Evolutionary conservation across 176 grass and related monocot genomes (phyloP), one percentile per base, ranked within the genome.

Genomic region (Dendrocalamus sinicus): DNA sequence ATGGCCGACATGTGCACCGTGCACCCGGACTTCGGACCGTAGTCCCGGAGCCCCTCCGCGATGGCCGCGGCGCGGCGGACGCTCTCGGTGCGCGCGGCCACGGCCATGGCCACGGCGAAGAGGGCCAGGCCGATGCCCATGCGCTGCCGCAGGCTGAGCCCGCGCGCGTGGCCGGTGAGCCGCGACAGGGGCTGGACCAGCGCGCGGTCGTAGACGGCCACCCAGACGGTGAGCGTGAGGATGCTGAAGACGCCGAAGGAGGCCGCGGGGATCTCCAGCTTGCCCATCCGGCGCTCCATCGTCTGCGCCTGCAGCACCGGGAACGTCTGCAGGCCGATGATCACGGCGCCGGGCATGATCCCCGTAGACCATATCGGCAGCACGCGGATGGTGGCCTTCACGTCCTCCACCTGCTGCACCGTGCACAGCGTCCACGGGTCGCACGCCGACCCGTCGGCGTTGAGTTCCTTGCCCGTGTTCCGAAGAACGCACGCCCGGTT

Each of bases 351-450:
- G 1, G 87, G 67, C 5, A 95, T 76, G 79, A 95, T 89, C 32
- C 88, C 81, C 17, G 93, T 84, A 9, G 93, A 95, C 91, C 93
- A 95, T 37, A 95, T 89, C 10, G 94, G 94, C 4, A 95, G 79
- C 81, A 95, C 88, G 39, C 89, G 86, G 72, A 93, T 61, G 59
- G 86, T 39, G 10, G 94, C 80, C 78, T 95, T 95, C 11, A 78
- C n/a, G 60, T 85, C 81, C 59, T 95, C 91, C 58, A 95, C 91
- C 75, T 91, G 94, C 77, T 95, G 86, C 73, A 95, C 91, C n/a
- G 91, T 91, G 86, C 94, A 95, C 43, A 91, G 80, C 65, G 57
- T 48, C 83, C 87, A 86, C 3, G 82, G 83, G 40, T 87, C 70
- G 22, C 47, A 72, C 67, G 75, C 58, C 61, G 57, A 54, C 9